Evolutionary conservation across 1,284 basidiomycete species (phyloP), one percentile per base, ranked within the genome.

Genomic region (Flammula alnicola): DNA sequence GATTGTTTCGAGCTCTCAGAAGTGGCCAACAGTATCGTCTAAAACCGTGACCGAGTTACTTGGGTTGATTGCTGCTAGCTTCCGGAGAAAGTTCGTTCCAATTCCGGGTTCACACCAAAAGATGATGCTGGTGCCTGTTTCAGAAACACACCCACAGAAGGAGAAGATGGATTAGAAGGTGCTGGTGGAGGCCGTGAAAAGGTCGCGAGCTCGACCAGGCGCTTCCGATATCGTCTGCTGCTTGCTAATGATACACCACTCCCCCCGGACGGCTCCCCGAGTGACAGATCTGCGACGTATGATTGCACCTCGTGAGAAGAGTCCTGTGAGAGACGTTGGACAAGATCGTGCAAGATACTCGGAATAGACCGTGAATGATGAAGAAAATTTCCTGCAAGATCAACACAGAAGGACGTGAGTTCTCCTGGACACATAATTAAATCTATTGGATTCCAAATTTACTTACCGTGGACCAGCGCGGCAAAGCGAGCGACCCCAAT

Each of bases 401-500:
- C 25, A 43, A 35, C 33, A 52, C 22, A 30, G 44, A 14, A 33
- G 40, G 38, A 39, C 14, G 50, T 25, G 31, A 31, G 57, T 35
- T 39, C 20, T 25, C 19, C 38, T 43, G 39, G 37, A 36, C n/a
- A 23, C 36, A 45, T 36, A 14, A 37, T 29, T 10, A 9, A 39
- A 44, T 20, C n/a, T n/a, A n/a, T n/a, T n/a, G n/a, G n/a, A 22
- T 23, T 27, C 37, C 27, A 31, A 36, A 33, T 27, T 16, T 42
- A 32, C 39, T 7, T 29, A 82, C 84, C 75, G 57, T 74, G 79
- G 41, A 87, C 67, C 33, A 71, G 65, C 30, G 80, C 79, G 16
- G 84, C 70, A 25, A 91, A 75, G 36, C 91, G 81, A 10, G 94
- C 87, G 1, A 95, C 78, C 5, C 84, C 88, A 50, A 98, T 92